phyloP scores from a whole-genome alignment of 768 basidiomycete genomes.

The Astraeus odoratus region DNA sequence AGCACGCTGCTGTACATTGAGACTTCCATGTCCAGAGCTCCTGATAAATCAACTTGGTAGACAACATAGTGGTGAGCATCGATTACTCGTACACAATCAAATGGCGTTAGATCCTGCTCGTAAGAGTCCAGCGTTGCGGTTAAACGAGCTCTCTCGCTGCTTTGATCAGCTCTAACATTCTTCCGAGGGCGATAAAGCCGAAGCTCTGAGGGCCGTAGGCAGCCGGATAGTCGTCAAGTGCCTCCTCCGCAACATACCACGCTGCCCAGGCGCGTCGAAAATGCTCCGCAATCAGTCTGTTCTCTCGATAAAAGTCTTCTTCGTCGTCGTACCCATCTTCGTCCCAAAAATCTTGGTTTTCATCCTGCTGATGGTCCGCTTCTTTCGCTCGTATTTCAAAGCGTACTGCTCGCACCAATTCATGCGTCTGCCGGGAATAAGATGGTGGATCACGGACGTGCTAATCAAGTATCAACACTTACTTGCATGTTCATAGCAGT shows the following conservation, averaged over 20 bases:
- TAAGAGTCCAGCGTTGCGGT: not conserved
- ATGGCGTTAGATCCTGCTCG: not conserved
- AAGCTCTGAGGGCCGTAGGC: constrained; percentile 39
- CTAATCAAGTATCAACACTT: constrained; percentile 5
- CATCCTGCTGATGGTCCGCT: constrained; percentile 11
- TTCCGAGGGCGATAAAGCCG: constrained; percentile 37
- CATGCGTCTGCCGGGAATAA: constrained; percentile 28
- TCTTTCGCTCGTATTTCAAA: constrained; percentile 22
- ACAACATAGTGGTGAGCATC: not conserved
- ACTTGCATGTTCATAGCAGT: constrained; percentile 41
- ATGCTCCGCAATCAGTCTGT: constrained; percentile 20
- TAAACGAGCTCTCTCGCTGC: constrained; percentile 7
- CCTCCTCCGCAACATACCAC: constrained; percentile 34
- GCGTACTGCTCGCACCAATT: constrained; percentile 32
- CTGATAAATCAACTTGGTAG: not conserved
- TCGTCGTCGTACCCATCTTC: constrained; percentile 22
- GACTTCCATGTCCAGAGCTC: too few species aligned
- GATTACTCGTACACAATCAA: not conserved
- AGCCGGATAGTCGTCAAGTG: constrained; percentile 16
- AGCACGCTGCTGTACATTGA: too few species aligned
- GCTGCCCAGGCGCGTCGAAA: constrained; percentile 39
- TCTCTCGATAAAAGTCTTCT: constrained; percentile 23
- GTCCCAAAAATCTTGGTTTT: constrained; percentile 20
- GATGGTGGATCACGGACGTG: not conserved
- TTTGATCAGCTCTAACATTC: constrained; percentile 35